Base-by-base conservation (phyloP, 106 monocot species). In the Narthecium ossifragum region DNA sequence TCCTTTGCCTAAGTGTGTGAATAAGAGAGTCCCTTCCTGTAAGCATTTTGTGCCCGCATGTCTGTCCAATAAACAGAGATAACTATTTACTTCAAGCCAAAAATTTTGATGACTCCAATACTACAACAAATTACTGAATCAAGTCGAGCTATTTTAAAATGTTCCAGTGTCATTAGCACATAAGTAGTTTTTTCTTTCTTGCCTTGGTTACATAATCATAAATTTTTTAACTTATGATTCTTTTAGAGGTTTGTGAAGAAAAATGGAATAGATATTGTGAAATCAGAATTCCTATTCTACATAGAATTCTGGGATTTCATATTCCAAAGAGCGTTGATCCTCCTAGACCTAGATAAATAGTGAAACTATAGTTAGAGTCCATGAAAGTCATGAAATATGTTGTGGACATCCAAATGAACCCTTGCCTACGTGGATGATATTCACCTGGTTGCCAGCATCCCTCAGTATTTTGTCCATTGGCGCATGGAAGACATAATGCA, bases 401-500 rank as follows among this genome's bases (percentile, higher is more conserved):
- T n/a, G n/a, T n/a, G n/a, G n/a, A n/a, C n/a, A n/a, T n/a, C n/a
- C n/a, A n/a, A n/a, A n/a, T n/a, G n/a, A n/a, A n/a, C n/a, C n/a
- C n/a, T n/a, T n/a, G n/a, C 43, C 14, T 43, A 2, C 17, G 18
- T 1, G 10, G 0, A 43, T 43, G 10, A 2, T 15, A 38, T 10
- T 25, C 3, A 83, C 91, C 86, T 92, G 92, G 57, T 93, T 88
- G 2, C 93, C 93, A 32, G 88, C 93, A 67, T 93, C 93, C 93
- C 93, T 88, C 14, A 93, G 74, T 71, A 93, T 80, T 77, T 82
- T 88, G 26, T 93, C 93, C 10, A 88, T 66, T 4, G 93, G 93
- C 24, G 79, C 70, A 32, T 85, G 65, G 72, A 93, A 93, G 6
- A 82, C 88, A 67, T 88, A 79, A 61, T 93, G 93, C 29, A 93